Percentiles rank a stretch among this genome's conserved stretches.
phyloP scores from a whole-genome alignment of 352 stramenopile species.

The Pythium utonaiense region DNA sequence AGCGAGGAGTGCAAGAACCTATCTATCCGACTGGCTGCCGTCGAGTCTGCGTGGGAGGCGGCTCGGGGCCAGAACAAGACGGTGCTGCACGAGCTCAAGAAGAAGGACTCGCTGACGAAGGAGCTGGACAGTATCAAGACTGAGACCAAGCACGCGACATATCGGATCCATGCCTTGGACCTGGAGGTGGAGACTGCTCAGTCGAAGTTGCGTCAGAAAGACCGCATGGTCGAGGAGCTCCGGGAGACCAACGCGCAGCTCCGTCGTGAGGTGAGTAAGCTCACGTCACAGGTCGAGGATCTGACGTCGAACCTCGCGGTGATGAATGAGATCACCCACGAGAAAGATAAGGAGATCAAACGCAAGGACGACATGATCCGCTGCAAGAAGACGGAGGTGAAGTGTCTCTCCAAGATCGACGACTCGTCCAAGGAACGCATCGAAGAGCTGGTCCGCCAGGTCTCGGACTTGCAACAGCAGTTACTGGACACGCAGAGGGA shows the following conservation, averaged over 20 bases:
- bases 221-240: slow-evolving; percentile 66
- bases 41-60: slow-evolving; percentile 76
- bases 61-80: slow-evolving; percentile 78
- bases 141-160: slow-evolving; percentile 67
- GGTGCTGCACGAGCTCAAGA: slow-evolving; percentile 75
- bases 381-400: slow-evolving; percentile 77
- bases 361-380: slow-evolving; percentile 62
- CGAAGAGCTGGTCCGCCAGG: slow-evolving; percentile 69
- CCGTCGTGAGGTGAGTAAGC: slow-evolving; percentile 58
- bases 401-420: slow-evolving; percentile 70
- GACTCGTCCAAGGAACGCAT: slow-evolving; percentile 76
- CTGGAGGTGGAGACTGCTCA: slow-evolving; percentile 74
- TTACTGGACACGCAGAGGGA: slow-evolving; percentile 79
- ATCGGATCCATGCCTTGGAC: slow-evolving; percentile 70
- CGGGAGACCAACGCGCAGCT: slow-evolving; percentile 56
- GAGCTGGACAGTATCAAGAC: slow-evolving; percentile 63
- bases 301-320: slow-evolving; percentile 43
- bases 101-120: slow-evolving; percentile 66
- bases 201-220: slow-evolving; percentile 69
- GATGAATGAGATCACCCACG: slow-evolving; percentile 44
- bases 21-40: slow-evolving; percentile 52
- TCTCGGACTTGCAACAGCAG: slow-evolving; percentile 64
- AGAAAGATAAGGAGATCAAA: slow-evolving; percentile 60
- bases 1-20: slow-evolving; percentile 74
- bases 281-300: slow-evolving; percentile 48